Evolutionary conservation across 2,329 filamentous ascomycete genomes (phyloP).

Genomic region (Colletotrichum tropicale): DNA sequence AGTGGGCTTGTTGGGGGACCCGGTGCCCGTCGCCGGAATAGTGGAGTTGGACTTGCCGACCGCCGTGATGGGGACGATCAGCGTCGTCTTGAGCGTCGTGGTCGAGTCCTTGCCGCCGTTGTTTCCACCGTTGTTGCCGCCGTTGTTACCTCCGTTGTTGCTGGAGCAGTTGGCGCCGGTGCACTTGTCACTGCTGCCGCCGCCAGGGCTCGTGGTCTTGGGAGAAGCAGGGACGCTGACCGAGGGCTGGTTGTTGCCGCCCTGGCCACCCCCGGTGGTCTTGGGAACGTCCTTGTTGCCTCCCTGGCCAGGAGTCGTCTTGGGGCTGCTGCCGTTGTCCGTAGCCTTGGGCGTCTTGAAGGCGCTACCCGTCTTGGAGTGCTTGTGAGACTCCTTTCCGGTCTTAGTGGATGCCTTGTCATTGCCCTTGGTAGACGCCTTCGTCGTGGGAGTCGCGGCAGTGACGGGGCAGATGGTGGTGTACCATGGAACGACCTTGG

Average conservation of each 20-base stretch:
- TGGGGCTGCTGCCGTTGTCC: not conserved
- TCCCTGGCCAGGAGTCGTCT: not conserved
- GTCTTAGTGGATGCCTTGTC: not conserved
- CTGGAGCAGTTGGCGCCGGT: not conserved
- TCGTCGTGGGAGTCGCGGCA: not conserved
- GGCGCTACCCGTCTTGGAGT: conserved; percentile 21
- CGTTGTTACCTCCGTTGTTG: not conserved
- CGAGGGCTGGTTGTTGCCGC: not conserved
- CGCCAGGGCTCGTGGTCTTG: not conserved
- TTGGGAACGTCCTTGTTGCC: not conserved
- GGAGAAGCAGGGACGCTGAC: not conserved
- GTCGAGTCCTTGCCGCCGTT: not conserved
- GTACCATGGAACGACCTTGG: conserved; percentile 34
- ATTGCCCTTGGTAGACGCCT: not conserved
- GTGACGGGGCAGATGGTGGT: conserved; percentile 48
- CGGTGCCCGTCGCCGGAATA: not conserved
- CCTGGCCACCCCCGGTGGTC: not conserved
- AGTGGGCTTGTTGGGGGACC: not conserved
- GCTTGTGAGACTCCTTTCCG: not conserved
- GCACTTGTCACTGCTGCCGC: not conserved
- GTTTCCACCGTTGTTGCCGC: not conserved
- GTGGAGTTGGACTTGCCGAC: conserved; percentile 13
- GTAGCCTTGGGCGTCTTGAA: conserved; percentile 35
- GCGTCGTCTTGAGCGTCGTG: not conserved
- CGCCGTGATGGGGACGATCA: conserved; percentile 1